Conservation (phyloP, 352 stramenopile species). For the Phytopythium litorale region DNA sequence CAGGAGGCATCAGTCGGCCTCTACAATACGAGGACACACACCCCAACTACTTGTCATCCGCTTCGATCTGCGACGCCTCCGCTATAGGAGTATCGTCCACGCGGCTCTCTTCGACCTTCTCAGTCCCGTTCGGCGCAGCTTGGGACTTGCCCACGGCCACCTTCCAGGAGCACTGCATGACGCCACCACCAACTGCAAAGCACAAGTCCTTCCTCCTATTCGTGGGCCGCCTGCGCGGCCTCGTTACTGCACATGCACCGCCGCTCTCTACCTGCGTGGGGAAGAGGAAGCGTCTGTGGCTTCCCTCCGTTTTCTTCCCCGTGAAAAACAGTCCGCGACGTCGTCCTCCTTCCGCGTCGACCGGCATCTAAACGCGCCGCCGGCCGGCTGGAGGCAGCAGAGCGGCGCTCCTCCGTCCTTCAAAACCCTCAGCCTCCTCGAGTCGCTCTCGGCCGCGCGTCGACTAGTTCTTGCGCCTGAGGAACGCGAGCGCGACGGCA, state of each 20-base stretch:
- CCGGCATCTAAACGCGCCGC: background rate
- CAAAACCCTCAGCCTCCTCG: conserved; percentile 2
- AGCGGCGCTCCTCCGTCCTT: conserved; percentile 1
- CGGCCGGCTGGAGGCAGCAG: background rate
- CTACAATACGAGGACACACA: background rate
- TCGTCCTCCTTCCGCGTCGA: background rate
- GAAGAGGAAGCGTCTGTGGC: background rate
- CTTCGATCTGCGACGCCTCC: background rate
- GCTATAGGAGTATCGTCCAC: background rate
- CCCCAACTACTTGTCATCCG: background rate
- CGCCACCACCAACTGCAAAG: background rate
- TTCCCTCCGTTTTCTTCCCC: background rate
- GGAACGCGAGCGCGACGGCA: conserved; percentile 45
- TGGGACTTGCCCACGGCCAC: background rate
- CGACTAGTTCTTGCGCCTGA: conserved; percentile 62
- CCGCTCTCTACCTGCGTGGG: conserved; percentile 4
- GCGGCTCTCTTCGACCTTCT: background rate
- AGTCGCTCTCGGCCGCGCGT: background rate
- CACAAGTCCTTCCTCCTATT: background rate
- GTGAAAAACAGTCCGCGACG: background rate
- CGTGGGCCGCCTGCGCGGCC: background rate
- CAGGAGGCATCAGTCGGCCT: background rate
- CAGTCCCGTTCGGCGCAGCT: background rate
- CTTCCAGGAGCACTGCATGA: background rate
- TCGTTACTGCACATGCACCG: conserved; percentile 3